A percentile compares a stretch with the other conserved stretches of the same genome.
phyloP scores from a whole-genome alignment of 2,329 filamentous ascomycete species.

The Ascochyta clinopodiicola region DNA sequence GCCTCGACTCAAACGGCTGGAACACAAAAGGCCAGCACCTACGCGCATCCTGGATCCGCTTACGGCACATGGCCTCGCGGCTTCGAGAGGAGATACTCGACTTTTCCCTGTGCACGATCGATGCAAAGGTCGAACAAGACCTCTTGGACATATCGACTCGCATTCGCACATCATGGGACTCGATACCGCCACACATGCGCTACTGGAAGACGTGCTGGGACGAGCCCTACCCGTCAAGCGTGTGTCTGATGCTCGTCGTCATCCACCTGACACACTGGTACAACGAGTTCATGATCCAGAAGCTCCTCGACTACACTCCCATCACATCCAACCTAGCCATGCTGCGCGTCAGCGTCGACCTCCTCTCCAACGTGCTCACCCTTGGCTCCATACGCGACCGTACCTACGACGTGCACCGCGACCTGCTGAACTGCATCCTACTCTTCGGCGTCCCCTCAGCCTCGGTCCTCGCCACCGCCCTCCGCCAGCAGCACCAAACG shows the following conservation, averaged over 20 bases:
- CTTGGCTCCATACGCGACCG: slow-evolving; percentile 40
- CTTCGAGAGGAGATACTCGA: slow-evolving; percentile 46
- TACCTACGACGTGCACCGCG: slow-evolving; percentile 41
- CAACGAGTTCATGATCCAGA: slow-evolving; percentile 47
- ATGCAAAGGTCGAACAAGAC: slow-evolving; percentile 26
- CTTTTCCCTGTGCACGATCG: slow-evolving; percentile 32
- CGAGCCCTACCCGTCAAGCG: slow-evolving; percentile 28
- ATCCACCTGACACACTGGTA: slow-evolving; percentile 43
- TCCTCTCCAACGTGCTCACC: slow-evolving; percentile 37
- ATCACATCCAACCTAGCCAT: slow-evolving; percentile 34
- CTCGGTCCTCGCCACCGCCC: slow-evolving; percentile 37
- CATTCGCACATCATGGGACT: slow-evolving; percentile 36
- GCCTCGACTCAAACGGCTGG: slow-evolving; percentile 44
- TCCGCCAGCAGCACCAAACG: slow-evolving; percentile 38
- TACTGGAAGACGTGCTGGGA: slow-evolving; percentile 42
- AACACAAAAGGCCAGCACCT: slow-evolving; percentile 46
- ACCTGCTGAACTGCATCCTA: slow-evolving; percentile 37
- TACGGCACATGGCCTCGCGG: slow-evolving; percentile 32
- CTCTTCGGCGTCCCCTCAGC: slow-evolving; percentile 41
- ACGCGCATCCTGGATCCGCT: slow-evolving; percentile 39
- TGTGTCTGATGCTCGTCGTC: slow-evolving; percentile 46
- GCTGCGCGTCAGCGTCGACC: slow-evolving; percentile 34
- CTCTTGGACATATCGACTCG: slow-evolving; percentile 41
- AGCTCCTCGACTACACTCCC: slow-evolving; percentile 36
- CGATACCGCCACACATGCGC: slow-evolving; percentile 36